A percentile compares a stretch with the other conserved stretches of the same genome.
Evolutionary conservation across 2,329 filamentous ascomycete species (phyloP).

Genomic region (Aureobasidium pullulans): DNA sequence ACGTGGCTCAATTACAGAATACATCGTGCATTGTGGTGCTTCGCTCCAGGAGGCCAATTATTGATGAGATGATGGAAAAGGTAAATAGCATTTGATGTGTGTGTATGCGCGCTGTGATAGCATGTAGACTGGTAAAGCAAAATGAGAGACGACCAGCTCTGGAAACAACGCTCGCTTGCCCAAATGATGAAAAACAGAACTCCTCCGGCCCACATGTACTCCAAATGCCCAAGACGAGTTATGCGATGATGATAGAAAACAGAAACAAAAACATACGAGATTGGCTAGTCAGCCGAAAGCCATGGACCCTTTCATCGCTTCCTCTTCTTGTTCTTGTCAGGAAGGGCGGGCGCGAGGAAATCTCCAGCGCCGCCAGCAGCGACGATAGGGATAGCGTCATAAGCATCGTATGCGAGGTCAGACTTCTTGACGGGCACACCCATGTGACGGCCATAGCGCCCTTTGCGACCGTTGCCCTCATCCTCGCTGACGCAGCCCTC

Average conservation of each 20-base stretch:
- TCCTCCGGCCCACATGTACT: slow-evolving; percentile 2
- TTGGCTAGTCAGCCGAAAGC: neutral
- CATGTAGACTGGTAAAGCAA: slow-evolving; percentile 6
- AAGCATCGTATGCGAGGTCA: slow-evolving; percentile 18
- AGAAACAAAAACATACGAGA: slow-evolving; percentile 8
- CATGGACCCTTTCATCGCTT: slow-evolving; percentile 44
- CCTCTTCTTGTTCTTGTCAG: slow-evolving; percentile 61
- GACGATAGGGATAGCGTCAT: slow-evolving; percentile 15
- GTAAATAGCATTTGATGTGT: slow-evolving; percentile 1
- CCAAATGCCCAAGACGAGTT: slow-evolving; percentile 7
- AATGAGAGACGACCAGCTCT: slow-evolving; percentile 10
- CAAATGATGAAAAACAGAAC: slow-evolving; percentile 4
- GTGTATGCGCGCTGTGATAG: neutral
- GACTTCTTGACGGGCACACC: slow-evolving; percentile 58
- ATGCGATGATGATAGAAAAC: neutral
- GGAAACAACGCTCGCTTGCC: slow-evolving; percentile 4
- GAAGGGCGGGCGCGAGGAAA: slow-evolving; percentile 28
- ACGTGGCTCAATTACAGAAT: neutral
- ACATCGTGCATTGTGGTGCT: neutral
- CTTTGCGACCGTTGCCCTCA: slow-evolving; percentile 93
- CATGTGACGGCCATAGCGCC: slow-evolving; percentile 72
- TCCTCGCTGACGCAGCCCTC: slow-evolving; percentile 97
- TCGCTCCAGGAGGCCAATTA: too few relatives aligned
- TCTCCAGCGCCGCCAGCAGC: slow-evolving; percentile 25
- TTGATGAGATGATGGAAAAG: neutral